Evolutionary conservation across 495 filamentous ascomycete genomes (phyloP), one percentile per base, ranked within the genome.

Genomic region (Ramalina intermedia): DNA sequence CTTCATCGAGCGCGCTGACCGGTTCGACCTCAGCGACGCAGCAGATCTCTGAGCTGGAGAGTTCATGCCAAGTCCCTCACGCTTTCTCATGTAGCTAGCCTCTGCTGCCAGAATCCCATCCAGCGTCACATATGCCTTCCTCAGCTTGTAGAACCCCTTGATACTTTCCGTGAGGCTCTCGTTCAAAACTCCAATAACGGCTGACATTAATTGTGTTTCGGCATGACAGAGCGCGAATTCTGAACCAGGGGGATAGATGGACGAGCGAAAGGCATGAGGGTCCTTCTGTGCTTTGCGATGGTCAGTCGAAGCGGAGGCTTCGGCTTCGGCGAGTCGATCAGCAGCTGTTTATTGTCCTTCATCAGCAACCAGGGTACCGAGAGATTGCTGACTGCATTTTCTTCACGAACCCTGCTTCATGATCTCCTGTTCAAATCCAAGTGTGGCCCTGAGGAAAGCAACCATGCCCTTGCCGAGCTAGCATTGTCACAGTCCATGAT

Each of bases 351-450:
- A 29, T 43, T 38, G 57, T 41, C 39, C 16, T 1, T 11, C 21
- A 33, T 33, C 29, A 33, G 29, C 29, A 12, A 24, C 23, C 23
- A 24, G 23, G 23, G 2, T 39, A 23, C 27, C 23, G 16, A 49
- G 21, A 21, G 38, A 29, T 46, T 29, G 33, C 45, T 54, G 44
- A 49, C 42, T n/a, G 7, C 7, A 33, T 9, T 33, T 16, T 44
- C 2, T 44, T 14, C 38, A 49, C 66, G 41, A 17, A 80, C 79
- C 79, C 69, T 94, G 80, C 51, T 77, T 78, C 85, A 98, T 93
- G 48, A 94, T 70, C n/a, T 91, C 86, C 55, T 89, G 85, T 64
- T 98, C 91, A 59, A 95, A 93, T 5, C 93, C 90, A 9, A 98
- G 66, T 12, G 88, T 84, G 37, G 88, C 88, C 54, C 77, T 72